Evolutionary conservation across 1,139 yeast species (phyloP), one percentile per base, ranked within the genome.

Genomic region (Candida gigantensis): DNA sequence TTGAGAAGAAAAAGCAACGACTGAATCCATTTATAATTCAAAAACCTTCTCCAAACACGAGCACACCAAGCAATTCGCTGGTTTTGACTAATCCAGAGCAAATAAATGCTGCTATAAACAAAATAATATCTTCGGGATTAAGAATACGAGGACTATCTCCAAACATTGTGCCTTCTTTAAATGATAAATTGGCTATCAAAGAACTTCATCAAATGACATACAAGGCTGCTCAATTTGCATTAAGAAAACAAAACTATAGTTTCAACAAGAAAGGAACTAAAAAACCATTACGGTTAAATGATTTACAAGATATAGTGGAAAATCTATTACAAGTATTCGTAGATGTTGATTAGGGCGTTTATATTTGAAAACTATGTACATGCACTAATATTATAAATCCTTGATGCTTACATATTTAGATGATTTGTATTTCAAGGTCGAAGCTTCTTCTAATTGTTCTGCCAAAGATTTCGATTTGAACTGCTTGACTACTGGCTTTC

Each of bases 191-290:
- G 11, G 57, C 64, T 24, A 57, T 68, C 20, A 66, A 65, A 39
- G 76, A 71, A 43, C 60, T 70, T 4, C 65, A 68, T 42, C 70
- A 64, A 32, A 69, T 69, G 73, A 68, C 76, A 1, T 56, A 51
- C 35, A 64, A 66, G 41, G 58, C 74, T 2, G 57, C 76, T 3
- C 38, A 61, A 29, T 70, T 71, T 50, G 64, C 75, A 1, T 45
- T 69, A 12, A 46, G 74, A 30, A 71, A 70, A 46, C 59, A 51
- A 40, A 60, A 58, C 35, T 62, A 61, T 46, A 51, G 49, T 23
- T 65, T 58, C 40, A 54, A 50, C 26, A 39, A 45, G 7, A 41
- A 35, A 27, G 32, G 30, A 6, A n/a, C 34, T 6, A 34, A 31
- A 20, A 45, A 41, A 12, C 44, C 49, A 2, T 43, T 63, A 20